phyloP scores from a whole-genome alignment of 345 rosid genomes.

The Hypericum perforatum region DNA sequence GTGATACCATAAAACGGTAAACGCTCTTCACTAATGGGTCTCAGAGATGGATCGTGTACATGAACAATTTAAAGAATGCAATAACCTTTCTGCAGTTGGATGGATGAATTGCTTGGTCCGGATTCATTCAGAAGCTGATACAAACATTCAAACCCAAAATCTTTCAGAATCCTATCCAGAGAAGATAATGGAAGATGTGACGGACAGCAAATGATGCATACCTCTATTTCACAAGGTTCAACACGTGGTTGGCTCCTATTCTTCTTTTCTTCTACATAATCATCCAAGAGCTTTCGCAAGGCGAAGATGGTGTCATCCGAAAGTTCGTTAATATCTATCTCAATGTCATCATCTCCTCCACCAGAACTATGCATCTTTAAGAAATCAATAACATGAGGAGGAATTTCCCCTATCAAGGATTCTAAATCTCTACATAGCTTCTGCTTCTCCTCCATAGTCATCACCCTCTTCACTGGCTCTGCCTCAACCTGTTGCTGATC shows the following conservation, averaged over 20 bases:
- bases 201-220: conserved; percentile 2
- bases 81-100: conserved; percentile 14
- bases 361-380: conserved; percentile 13
- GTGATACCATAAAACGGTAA: not conserved
- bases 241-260: conserved; percentile 10
- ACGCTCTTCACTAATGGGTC: not conserved
- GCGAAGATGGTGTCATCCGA: conserved; percentile 16
- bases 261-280: conserved; percentile 14
- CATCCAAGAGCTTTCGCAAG: conserved; percentile 23
- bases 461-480: conserved; percentile 11
- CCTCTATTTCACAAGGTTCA: conserved; percentile 26
- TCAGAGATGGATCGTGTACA: not conserved
- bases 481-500: conserved; percentile 8
- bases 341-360: conserved; percentile 17
- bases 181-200: not conserved
- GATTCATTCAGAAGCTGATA: conserved; percentile 16
- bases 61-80: conserved; percentile 5
- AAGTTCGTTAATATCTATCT: conserved; percentile 25
- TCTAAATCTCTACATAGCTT: conserved; percentile 11
- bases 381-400: conserved; percentile 19
- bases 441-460: conserved; percentile 13
- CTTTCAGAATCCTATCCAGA: not conserved
- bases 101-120: conserved; percentile 17
- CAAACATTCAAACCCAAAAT: not conserved
- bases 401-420: conserved; percentile 16